Base-by-base conservation (phyloP, 805 yeast genomes). In the Citeromyces matritensis region DNA sequence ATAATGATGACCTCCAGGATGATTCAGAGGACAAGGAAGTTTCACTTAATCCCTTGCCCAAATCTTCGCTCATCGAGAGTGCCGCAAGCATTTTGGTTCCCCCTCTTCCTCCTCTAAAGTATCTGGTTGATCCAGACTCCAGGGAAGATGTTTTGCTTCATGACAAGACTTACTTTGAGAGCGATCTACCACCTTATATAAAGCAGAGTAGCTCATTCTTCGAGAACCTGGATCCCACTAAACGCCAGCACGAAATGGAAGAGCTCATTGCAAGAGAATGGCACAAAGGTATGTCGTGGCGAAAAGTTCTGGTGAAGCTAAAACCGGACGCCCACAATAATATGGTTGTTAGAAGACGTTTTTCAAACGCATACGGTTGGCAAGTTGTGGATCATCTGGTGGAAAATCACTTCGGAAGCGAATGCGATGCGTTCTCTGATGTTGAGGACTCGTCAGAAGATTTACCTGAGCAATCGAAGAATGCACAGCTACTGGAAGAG, bases 281-380 rank as follows among this genome's bases (percentile, higher is more conserved):
- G 78, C 97, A 88, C 47, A 63, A 69, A 35, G 73, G 69, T 8
- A 69, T 84, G 77, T 52, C 70, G 10, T 88, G 98, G 98, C 59
- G 96, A 28, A 88, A 88, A 52, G 95, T 91, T 3, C 55, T 91
- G 17, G 95, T 86, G 1, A 73, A 73, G 27, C 55, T 91, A 39
- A 69, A 73, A 39, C 95, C 96, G 0, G 98, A 88, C 50, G 95
- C 98, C 0, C 98, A 88, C 47, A 88, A 88, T 45, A 88, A 85
- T 45, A 85, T 91, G 19, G 64, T 83, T 17, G 97, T 88, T 1
- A 60, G 98, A 39, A 63, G 98, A 41, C 57, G 82, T 38, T 91
- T 82, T 58, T 77, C 93, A 5, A 88, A 88, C 53, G 91, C 95
- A 0, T 86, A 78, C 53, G 98, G 98, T 2, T 84, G 95, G 91